phyloP scores from a whole-genome alignment of 805 yeast species.

The Saccharomycopsis sp. region DNA sequence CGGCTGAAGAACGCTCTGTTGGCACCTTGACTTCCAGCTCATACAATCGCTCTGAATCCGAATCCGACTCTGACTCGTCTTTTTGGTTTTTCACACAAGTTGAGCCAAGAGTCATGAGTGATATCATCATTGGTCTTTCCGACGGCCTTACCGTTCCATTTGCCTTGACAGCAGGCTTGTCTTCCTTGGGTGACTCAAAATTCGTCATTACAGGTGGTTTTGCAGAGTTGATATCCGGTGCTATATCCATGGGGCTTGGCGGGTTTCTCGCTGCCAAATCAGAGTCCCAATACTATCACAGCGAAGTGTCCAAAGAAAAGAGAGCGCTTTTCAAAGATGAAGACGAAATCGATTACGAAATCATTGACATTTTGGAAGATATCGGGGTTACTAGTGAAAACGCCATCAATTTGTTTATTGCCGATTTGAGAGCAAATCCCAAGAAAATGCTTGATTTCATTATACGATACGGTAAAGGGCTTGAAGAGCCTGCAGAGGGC shows the following conservation, averaged over 20 bases:
- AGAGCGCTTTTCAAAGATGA: constrained; percentile 56
- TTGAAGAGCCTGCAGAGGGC: constrained; percentile 91
- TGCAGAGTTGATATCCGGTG: constrained; percentile 95
- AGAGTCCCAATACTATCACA: constrained; percentile 66
- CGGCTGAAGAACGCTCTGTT: constrained; percentile 4
- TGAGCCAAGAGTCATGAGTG: constrained; percentile 92
- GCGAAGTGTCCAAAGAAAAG: constrained; percentile 66
- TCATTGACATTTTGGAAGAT: constrained; percentile 71
- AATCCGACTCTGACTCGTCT: too few species aligned
- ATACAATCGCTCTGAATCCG: background rate
- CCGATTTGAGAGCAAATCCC: constrained; percentile 72
- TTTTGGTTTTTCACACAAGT: constrained; percentile 44
- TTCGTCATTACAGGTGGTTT: constrained; percentile 95
- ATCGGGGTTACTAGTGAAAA: constrained; percentile 56
- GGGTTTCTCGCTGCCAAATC: constrained; percentile 93
- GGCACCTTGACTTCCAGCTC: background rate
- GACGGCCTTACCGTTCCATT: constrained; percentile 98
- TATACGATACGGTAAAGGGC: constrained; percentile 81
- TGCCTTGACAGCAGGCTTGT: constrained; percentile 93
- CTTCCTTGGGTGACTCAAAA: constrained; percentile 80
- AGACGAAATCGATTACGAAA: constrained; percentile 60
- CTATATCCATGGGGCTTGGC: constrained; percentile 96
- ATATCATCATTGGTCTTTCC: constrained; percentile 83
- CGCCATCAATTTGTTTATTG: constrained; percentile 64
- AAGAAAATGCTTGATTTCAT: constrained; percentile 76